Conservation (phyloP, 2,329 filamentous ascomycete species). For the Colletotrichum liaoningense region DNA sequence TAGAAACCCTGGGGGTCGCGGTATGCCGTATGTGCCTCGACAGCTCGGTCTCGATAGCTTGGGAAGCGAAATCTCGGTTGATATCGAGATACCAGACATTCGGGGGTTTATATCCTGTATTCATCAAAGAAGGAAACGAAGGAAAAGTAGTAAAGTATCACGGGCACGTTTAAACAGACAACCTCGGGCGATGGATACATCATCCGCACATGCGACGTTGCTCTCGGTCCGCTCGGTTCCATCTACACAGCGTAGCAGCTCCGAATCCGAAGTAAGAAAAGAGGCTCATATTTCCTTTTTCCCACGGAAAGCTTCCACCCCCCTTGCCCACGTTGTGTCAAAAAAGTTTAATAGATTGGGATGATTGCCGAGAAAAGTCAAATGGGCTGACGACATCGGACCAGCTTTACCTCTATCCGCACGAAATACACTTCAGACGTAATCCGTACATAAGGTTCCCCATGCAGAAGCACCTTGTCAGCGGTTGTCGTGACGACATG, state of each 20-base stretch:
- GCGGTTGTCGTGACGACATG: not conserved
- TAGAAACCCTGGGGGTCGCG: not conserved
- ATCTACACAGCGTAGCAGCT: not conserved
- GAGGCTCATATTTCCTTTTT: not conserved
- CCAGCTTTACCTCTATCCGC: not conserved
- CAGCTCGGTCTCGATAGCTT: not conserved
- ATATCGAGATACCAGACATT: too few relatives aligned
- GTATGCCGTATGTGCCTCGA: not conserved
- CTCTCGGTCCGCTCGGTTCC: constrained; percentile 2
- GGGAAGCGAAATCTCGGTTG: not conserved
- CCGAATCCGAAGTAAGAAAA: not conserved
- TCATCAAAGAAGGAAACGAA: too few relatives aligned
- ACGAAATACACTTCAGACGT: not conserved
- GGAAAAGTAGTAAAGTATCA: too few relatives aligned
- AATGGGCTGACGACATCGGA: not conserved
- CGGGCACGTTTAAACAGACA: too few relatives aligned
- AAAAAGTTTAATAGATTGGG: constrained; percentile 2
- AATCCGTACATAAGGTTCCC: not conserved
- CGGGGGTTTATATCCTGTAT: too few relatives aligned
- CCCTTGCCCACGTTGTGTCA: not conserved
- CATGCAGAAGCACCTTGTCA: not conserved
- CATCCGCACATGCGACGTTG: too few relatives aligned
- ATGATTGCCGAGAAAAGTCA: not conserved
- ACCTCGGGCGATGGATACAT: too few relatives aligned
- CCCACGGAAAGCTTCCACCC: not conserved